Evolutionary conservation across 2,329 filamentous ascomycete species (phyloP), one percentile per base, ranked within the genome.

Genomic region (Exserohilum rostratum): DNA sequence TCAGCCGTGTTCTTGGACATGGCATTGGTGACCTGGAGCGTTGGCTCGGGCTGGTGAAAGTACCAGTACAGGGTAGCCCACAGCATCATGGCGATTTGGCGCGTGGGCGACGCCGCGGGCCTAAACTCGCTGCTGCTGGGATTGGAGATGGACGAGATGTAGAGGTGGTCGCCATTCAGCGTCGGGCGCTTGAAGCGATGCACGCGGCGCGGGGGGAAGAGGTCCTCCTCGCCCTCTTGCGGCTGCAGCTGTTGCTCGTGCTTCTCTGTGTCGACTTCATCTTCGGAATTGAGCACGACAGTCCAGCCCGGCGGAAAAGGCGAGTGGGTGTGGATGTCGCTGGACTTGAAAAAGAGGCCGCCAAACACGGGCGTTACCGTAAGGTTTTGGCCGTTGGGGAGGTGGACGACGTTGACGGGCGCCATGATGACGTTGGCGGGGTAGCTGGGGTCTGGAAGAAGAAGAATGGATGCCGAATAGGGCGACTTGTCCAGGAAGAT

Each of bases 61-160:
- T 98, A 98, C 93, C 93, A 98, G 80, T 91, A 96, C 37, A 98
- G 80, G 1, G 91, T 93, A 30, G 92, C 87, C 90, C 91, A 98
- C 6, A 98, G 83, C 89, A 97, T 96, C 90, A 97, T 92, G 62
- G 93, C 93, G 56, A 96, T 90, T 77, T 96, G 90, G 39, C 93
- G 83, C 0, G 91, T 95, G 0, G 91, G 91, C 58, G 91, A 96
- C 12, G 83, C 86, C 1, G 89, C 85, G 1, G 91, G 86, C 70
- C 90, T 91, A 78, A 89, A 96, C 44, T 96, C 91, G 70, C 78
- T 85, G 72, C 82, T 90, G 45, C 89, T 89, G 0, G 93, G 91
- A 62, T 90, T 91, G 45, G 91, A 93, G 59, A 96, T 92, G 57
- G 90, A 93, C 3, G 92, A 96, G 66, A 98, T 93, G 79, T 93